phyloP scores from a whole-genome alignment of 2,329 filamentous ascomycete species.

The Tympanopsis confertula region DNA sequence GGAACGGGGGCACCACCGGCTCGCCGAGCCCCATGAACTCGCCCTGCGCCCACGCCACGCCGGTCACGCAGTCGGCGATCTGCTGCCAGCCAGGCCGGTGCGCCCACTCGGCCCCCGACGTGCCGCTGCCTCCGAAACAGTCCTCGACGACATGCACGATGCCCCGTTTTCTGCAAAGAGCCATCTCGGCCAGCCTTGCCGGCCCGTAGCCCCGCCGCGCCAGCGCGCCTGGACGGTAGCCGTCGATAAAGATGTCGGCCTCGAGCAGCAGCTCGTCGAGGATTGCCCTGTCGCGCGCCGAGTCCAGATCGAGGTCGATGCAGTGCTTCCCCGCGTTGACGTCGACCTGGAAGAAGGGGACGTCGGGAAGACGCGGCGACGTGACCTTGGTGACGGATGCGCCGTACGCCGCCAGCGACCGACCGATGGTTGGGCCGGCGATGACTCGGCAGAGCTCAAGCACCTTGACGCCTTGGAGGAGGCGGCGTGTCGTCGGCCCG shows the following conservation, averaged over 20 bases:
- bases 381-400: slow-evolving; percentile 66
- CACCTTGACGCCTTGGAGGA: slow-evolving; percentile 56
- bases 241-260: slow-evolving; percentile 57
- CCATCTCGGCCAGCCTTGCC: slow-evolving; percentile 36
- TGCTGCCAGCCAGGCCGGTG: slow-evolving; percentile 59
- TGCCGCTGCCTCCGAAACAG: slow-evolving; percentile 53
- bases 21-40: slow-evolving; percentile 47
- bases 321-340: slow-evolving; percentile 63
- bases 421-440: slow-evolving; percentile 61
- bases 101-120: slow-evolving; percentile 41
- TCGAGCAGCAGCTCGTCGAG: slow-evolving; percentile 50
- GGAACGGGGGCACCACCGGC: slow-evolving; percentile 54
- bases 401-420: slow-evolving; percentile 64
- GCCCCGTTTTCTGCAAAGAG: slow-evolving; percentile 42
- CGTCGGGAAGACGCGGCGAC: slow-evolving; percentile 53
- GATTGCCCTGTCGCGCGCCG: slow-evolving; percentile 31
- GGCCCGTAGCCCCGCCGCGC: slow-evolving; percentile 52
- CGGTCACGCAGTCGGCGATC: slow-evolving; percentile 55
- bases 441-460: slow-evolving; percentile 68
- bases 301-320: slow-evolving; percentile 50
- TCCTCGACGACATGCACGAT: slow-evolving; percentile 61
- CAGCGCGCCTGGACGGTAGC: slow-evolving; percentile 56
- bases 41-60: slow-evolving; percentile 51
- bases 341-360: slow-evolving; percentile 63
- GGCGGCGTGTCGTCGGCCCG: slow-evolving; percentile 19